phyloP scores from a whole-genome alignment of 441 rosid species.

The Gossypium schwendimanii region DNA sequence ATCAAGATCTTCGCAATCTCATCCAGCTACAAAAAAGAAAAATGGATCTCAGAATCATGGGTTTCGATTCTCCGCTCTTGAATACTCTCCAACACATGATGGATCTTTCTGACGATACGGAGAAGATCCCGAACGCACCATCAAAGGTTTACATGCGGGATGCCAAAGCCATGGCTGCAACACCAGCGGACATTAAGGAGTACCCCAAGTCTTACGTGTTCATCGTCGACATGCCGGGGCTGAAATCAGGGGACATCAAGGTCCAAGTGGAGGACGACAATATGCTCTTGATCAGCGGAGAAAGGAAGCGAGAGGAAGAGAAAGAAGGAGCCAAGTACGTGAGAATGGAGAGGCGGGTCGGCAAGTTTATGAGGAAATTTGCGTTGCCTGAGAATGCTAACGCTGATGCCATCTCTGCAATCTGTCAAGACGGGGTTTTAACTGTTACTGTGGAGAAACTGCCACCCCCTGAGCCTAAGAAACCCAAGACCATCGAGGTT shows the following conservation, averaged over 20 bases:
- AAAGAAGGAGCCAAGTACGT: conserved; percentile 48
- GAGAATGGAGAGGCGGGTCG: conserved; percentile 58
- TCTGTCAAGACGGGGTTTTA: conserved; percentile 52
- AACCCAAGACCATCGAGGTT: conserved; percentile 39
- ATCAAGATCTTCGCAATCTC: neutral
- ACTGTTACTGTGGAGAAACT: conserved; percentile 47
- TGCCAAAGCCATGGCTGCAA: conserved; percentile 54
- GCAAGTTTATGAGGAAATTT: conserved; percentile 59
- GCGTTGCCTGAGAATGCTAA: conserved; percentile 55
- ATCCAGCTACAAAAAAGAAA: neutral
- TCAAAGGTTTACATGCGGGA: conserved; percentile 39
- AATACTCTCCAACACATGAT: conserved; percentile 30
- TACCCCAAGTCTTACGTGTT: conserved; percentile 39
- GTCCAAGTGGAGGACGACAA: conserved; percentile 56
- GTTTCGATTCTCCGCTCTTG: conserved; percentile 30
- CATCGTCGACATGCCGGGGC: conserved; percentile 56
- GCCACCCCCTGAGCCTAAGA: conserved; percentile 50
- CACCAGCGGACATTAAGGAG: conserved; percentile 55
- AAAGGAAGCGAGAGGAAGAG: conserved; percentile 57
- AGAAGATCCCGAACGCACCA: conserved; percentile 29
- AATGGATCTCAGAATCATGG: conserved; percentile 40
- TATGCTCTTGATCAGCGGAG: conserved; percentile 41
- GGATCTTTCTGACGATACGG: conserved; percentile 18
- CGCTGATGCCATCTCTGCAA: conserved; percentile 37
- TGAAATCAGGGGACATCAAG: conserved; percentile 42